These are phyloP conservation scores for Umbilicus rupestris DNA, from an alignment of 164 flowering plant genomes.

Conservation along the genomic window DNA sequence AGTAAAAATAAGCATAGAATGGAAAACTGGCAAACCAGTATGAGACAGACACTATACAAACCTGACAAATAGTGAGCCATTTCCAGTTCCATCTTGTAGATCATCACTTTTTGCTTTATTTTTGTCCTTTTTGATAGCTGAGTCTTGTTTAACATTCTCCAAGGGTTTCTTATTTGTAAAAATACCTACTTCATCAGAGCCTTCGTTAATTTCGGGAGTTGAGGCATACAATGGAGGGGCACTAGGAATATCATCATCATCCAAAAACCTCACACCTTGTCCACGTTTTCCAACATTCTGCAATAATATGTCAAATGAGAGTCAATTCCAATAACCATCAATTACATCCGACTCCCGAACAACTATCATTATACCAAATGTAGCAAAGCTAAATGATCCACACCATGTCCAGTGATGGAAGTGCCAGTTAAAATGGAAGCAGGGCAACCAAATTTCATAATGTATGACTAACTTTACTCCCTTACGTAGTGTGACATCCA, in stretches of 20 bases:
- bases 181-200: not conserved
- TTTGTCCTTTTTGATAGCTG: not conserved
- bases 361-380: too few relatives aligned
- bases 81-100: not conserved
- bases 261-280: not conserved
- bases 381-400: not conserved
- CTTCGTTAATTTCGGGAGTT: slow-evolving; percentile 2
- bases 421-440: not conserved
- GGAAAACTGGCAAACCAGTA: not conserved
- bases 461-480: not conserved
- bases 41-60: not conserved
- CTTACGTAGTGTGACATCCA: not conserved
- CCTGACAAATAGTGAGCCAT: not conserved
- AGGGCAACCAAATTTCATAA: not conserved
- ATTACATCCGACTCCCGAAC: not conserved
- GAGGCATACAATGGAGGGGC: slow-evolving; percentile 5
- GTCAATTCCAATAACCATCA: not conserved
- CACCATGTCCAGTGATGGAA: not conserved
- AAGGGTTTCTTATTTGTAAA: not conserved
- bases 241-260: slow-evolving; percentile 9
- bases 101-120: not conserved
- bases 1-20: not conserved
- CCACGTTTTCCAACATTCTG: not conserved
- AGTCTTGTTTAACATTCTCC: not conserved
- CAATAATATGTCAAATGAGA: not conserved